These are phyloP conservation scores for Biscogniauxia marginata DNA, from an alignment of 2,329 filamentous ascomycete species.

Conservation along the genomic window DNA sequence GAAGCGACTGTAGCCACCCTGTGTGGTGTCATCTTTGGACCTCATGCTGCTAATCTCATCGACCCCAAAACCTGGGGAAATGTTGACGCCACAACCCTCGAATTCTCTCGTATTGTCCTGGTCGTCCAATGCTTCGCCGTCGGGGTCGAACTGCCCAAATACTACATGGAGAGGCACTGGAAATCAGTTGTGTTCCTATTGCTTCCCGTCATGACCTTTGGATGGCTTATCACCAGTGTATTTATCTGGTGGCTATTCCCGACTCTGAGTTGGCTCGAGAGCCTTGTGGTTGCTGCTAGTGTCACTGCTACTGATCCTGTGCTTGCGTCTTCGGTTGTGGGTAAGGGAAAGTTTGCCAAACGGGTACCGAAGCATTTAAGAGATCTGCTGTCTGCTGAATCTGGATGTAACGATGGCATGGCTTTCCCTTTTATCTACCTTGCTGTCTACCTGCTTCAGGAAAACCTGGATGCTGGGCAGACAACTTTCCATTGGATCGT, in stretches of 20 bases:
- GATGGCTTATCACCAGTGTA: constrained; percentile 88
- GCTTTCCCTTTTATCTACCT: constrained; percentile 98
- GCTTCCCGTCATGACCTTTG: constrained; percentile 94
- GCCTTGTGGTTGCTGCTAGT: constrained; percentile 82
- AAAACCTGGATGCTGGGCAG: constrained; percentile 63
- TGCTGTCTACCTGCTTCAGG: constrained; percentile 84
- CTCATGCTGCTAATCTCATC: constrained; percentile 79
- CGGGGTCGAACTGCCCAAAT: constrained; percentile 84
- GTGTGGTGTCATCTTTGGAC: constrained; percentile 85
- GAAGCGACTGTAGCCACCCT: constrained; percentile 93
- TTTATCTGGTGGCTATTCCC: constrained; percentile 91
- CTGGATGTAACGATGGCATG: constrained; percentile 99
- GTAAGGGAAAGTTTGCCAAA: constrained; percentile 98
- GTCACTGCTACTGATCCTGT: constrained; percentile 98
- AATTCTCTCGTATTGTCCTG: constrained; percentile 85
- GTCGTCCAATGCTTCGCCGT: constrained; percentile 93
- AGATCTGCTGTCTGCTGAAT: constrained; percentile 93
- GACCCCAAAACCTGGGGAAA: constrained; percentile 76
- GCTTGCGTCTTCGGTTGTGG: constrained; percentile 93
- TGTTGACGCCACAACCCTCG: constrained; percentile 80
- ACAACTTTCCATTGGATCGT: constrained; percentile 87
- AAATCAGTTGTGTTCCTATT: constrained; percentile 84
- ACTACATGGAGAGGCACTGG: constrained; percentile 99
- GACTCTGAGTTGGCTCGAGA: constrained; percentile 82
- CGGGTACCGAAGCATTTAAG: constrained; percentile 95